Evolutionary conservation across 1,284 basidiomycete species (phyloP).

Genomic region (Naganishia sp.): DNA sequence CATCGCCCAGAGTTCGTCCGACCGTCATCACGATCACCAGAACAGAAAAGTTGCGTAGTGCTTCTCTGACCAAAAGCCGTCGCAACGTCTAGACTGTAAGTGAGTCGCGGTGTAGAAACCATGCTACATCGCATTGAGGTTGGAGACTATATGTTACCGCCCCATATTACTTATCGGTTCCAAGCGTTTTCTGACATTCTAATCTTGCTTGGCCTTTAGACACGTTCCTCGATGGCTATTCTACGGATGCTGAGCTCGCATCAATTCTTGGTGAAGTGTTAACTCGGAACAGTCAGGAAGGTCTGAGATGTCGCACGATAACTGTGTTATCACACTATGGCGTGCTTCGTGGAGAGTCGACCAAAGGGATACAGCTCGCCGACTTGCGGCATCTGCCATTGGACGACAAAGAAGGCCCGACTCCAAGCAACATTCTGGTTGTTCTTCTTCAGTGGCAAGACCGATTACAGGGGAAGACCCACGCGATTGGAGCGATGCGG

Average conservation of each 20-base stretch:
- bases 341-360: background rate
- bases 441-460: constrained; percentile 3
- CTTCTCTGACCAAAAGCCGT: background rate
- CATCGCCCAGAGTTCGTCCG: background rate
- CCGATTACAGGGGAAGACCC: background rate
- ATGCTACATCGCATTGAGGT: no score
- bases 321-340: constrained; percentile 1
- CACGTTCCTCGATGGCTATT: constrained; percentile 12
- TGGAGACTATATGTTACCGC: no score
- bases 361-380: constrained; percentile 5
- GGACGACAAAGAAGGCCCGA: constrained; percentile 8
- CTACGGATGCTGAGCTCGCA: background rate
- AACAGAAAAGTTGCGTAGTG: background rate
- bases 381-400: constrained; percentile 3
- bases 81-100: constrained; percentile 31
- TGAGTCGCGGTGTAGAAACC: constrained; percentile 36
- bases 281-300: background rate
- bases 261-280: constrained; percentile 4
- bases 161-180: no score
- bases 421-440: constrained; percentile 4
- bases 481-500: constrained; percentile 5
- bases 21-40: background rate
- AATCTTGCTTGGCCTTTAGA: background rate
- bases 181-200: background rate
- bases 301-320: constrained; percentile 1